phyloP scores from a whole-genome alignment of 768 basidiomycete species.

The Rhodotorula diobovata region DNA sequence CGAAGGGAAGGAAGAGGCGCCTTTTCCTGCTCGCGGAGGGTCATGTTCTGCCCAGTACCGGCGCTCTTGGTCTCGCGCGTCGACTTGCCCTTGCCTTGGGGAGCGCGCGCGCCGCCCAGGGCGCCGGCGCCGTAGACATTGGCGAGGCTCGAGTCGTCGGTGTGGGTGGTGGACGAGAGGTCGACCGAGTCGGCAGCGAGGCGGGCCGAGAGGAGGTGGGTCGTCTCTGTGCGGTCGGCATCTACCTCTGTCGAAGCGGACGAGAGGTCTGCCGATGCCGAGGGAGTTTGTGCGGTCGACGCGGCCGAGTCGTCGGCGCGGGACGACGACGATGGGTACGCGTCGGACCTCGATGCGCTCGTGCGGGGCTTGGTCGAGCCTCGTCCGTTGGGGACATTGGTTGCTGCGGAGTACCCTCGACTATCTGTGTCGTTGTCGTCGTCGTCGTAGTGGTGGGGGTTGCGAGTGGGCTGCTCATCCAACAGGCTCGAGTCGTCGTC shows the following conservation, averaged over 20 bases:
- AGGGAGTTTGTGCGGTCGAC: background rate
- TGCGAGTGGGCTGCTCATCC: background rate
- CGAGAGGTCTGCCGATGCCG: background rate
- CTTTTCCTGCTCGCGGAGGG: constrained; percentile 94
- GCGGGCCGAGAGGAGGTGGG: background rate
- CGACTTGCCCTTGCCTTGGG: constrained; percentile 1
- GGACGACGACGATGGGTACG: background rate
- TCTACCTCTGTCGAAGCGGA: background rate
- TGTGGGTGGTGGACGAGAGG: background rate
- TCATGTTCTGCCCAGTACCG: constrained; percentile 52
- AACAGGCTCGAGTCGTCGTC: background rate
- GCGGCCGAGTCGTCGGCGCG: background rate
- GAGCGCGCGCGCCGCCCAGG: background rate
- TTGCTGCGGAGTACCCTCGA: no score
- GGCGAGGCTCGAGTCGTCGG: background rate
- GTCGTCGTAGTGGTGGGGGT: no score
- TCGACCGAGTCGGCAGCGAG: background rate
- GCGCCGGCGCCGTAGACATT: background rate
- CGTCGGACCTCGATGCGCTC: background rate
- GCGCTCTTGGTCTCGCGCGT: background rate
- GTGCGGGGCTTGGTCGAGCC: background rate
- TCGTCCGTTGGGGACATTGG: background rate
- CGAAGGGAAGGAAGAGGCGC: constrained; percentile 50
- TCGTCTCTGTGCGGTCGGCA: constrained; percentile 14
- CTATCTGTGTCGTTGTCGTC: no score